A percentile compares a stretch with the other conserved stretches of the same genome.
phyloP scores from a whole-genome alignment of 2,329 filamentous ascomycete species.

The Pestalotiopsis sp. region DNA sequence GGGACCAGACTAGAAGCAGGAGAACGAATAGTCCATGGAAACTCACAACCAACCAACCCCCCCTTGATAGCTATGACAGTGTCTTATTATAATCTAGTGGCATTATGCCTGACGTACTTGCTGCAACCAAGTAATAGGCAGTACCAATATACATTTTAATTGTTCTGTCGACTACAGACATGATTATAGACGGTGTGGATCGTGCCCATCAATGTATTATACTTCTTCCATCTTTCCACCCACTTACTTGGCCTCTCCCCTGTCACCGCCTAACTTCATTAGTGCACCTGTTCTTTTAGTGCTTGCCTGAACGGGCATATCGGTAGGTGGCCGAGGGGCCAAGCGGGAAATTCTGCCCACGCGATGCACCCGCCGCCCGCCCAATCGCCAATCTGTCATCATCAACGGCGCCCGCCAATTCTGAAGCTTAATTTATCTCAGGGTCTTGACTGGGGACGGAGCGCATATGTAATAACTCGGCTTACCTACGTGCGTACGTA shows the following conservation, averaged over 20 bases:
- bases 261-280: conserved; percentile 17
- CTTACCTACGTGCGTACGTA: not conserved
- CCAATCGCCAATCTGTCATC: conserved; percentile 30
- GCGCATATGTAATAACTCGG: not conserved
- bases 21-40: conserved; percentile 3
- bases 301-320: conserved; percentile 5
- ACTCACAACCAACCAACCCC: not conserved
- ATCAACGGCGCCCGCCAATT: conserved; percentile 14
- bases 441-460: not conserved
- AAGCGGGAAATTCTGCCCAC: conserved; percentile 29
- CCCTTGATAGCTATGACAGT: not conserved
- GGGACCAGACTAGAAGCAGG: not conserved
- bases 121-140: not conserved
- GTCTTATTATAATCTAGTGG: not conserved
- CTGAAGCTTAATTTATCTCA: conserved; percentile 8
- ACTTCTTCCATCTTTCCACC: no score
- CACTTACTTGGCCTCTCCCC: not conserved
- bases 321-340: conserved; percentile 15
- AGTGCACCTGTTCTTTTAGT: not conserved
- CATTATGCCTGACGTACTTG: not conserved
- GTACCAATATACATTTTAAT: not conserved
- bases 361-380: not conserved
- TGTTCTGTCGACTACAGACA: not conserved
- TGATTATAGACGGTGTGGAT: not conserved
- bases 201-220: no score